Evolutionary conservation across 1,284 basidiomycete genomes (phyloP).

Genomic region (Rhodotorula sp.): DNA sequence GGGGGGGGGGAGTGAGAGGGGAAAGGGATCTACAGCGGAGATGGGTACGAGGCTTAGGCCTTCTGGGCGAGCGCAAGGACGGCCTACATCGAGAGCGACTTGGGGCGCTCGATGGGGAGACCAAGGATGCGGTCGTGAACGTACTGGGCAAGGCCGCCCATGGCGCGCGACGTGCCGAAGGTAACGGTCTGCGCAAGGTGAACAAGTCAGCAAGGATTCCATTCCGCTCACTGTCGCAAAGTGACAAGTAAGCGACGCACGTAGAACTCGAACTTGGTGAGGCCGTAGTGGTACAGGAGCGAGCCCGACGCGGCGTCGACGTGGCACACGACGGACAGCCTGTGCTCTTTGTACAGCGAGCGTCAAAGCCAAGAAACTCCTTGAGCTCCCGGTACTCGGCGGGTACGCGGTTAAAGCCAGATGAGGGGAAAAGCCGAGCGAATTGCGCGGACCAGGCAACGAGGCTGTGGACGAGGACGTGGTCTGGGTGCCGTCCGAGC

Average conservation of each 20-base stretch:
- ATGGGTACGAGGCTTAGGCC: too few relatives aligned
- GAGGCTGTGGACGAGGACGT: too few relatives aligned
- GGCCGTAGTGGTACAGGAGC: conserved; percentile 71
- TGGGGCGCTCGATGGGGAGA: conserved; percentile 83
- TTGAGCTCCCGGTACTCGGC: too few relatives aligned
- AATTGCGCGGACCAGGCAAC: too few relatives aligned
- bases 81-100: conserved; percentile 64
- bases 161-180: conserved; percentile 64
- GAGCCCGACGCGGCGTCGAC: conserved; percentile 75
- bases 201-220: conserved; percentile 54
- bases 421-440: too few relatives aligned
- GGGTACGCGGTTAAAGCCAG: too few relatives aligned
- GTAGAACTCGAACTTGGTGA: conserved; percentile 14
- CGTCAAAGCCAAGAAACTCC: too few relatives aligned
- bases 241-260: background rate
- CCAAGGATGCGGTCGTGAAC: conserved; percentile 81
- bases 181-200: conserved; percentile 73
- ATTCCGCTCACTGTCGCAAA: background rate
- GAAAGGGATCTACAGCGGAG: too few relatives aligned
- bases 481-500: too few relatives aligned
- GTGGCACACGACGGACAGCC: background rate
- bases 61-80: too few relatives aligned
- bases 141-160: conserved; percentile 53
- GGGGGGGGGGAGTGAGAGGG: too few relatives aligned
- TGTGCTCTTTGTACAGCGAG: too few relatives aligned